Percentiles rank a stretch among this genome's conserved stretches.
These are phyloP conservation scores for Gryganskiella cystojenkinii DNA, from an alignment of 192 early-diverging fungal species.

Conservation along the genomic window DNA sequence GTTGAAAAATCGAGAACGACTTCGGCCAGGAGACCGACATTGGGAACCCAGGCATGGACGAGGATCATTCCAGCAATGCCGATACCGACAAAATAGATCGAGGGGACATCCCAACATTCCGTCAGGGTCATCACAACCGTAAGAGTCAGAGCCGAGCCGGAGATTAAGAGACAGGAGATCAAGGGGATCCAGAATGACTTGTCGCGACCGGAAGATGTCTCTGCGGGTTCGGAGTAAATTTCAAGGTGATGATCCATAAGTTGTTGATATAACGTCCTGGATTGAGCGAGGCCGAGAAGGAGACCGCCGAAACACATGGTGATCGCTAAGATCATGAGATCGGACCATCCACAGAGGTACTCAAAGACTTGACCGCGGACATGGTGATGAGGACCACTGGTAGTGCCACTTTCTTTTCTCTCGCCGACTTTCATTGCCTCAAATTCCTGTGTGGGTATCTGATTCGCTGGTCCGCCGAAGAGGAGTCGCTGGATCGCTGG, in stretches of 20 bases:
- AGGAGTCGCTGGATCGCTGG: too few species aligned
- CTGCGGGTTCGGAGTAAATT: not conserved
- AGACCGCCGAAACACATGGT: constrained; percentile 28
- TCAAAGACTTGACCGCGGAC: constrained; percentile 10
- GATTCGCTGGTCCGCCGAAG: too few species aligned
- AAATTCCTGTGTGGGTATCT: too few species aligned
- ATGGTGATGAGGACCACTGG: not conserved
- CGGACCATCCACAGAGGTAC: constrained; percentile 23
- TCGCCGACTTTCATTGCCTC: too few species aligned
- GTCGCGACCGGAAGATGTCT: not conserved
- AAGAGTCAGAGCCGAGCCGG: constrained; percentile 14
- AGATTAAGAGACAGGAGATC: constrained; percentile 4
- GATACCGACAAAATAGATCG: constrained; percentile 40
- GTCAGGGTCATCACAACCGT: constrained; percentile 31
- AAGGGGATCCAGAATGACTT: constrained; percentile 1
- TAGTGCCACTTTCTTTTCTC: too few species aligned
- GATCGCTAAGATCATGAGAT: constrained; percentile 28
- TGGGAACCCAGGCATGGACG: constrained; percentile 37
- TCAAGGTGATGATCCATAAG: not conserved
- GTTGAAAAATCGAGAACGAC: not conserved
- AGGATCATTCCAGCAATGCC: constrained; percentile 42
- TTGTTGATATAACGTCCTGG: constrained; percentile 13
- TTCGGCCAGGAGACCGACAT: constrained; percentile 6
- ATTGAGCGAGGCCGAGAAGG: constrained; percentile 27
- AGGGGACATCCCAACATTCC: constrained; percentile 48